These are phyloP conservation scores for Aegilops umbellulata DNA, from an alignment of 176 grass and related monocot genomes.

Conservation along the genomic window DNA sequence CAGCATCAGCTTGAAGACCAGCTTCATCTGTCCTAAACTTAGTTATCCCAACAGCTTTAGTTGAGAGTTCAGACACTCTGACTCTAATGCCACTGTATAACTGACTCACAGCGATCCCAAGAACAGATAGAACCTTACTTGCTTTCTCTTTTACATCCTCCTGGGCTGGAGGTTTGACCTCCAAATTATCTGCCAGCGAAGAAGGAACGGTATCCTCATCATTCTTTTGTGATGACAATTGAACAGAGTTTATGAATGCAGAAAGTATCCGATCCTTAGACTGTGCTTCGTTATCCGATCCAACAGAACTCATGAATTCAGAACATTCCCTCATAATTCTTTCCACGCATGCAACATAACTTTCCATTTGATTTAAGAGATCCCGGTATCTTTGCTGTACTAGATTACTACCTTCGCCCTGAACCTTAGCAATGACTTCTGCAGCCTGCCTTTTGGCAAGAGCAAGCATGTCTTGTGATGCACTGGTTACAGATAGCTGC, in stretches of 20 bases:
- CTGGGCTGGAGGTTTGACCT: slow-evolving; percentile 31
- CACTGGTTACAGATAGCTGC: slow-evolving; percentile 69
- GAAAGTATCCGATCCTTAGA: slow-evolving; percentile 72
- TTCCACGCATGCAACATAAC: slow-evolving; percentile 61
- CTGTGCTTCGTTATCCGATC: slow-evolving; percentile 67
- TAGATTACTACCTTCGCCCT: slow-evolving; percentile 69
- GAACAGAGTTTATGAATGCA: slow-evolving; percentile 71
- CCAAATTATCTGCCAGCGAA: slow-evolving; percentile 29
- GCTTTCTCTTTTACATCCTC: slow-evolving; percentile 63
- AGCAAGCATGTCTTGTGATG: slow-evolving; percentile 77
- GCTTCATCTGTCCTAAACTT: slow-evolving; percentile 38
- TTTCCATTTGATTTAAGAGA: slow-evolving; percentile 83
- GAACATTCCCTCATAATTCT: slow-evolving; percentile 67
- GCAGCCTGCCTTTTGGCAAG: slow-evolving; percentile 79
- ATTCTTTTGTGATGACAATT: slow-evolving; percentile 54
- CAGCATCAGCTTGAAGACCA: slow-evolving; percentile 51
- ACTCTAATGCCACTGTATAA: slow-evolving; percentile 59
- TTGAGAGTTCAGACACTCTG: slow-evolving; percentile 61
- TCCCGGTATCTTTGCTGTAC: slow-evolving; percentile 72
- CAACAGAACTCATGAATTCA: slow-evolving; percentile 82
- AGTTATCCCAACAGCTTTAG: slow-evolving; percentile 47
- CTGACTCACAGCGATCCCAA: slow-evolving; percentile 64
- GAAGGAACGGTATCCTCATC: slow-evolving; percentile 38
- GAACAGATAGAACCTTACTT: slow-evolving; percentile 56
- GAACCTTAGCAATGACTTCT: slow-evolving; percentile 80